phyloP scores from a whole-genome alignment of 164 flowering plant species.

The Nelumbo lutea region DNA sequence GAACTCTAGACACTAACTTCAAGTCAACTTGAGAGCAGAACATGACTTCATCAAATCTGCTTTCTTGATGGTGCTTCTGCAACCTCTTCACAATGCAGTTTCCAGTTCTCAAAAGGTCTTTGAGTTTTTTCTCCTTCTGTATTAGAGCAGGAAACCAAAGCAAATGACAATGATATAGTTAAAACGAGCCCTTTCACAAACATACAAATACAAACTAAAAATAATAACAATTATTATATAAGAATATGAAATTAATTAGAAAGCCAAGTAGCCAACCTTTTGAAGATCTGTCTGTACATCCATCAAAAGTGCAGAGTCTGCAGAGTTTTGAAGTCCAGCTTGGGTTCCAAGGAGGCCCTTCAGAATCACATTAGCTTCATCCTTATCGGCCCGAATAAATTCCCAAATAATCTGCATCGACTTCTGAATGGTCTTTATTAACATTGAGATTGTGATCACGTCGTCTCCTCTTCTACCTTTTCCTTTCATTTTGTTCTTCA shows the following conservation, averaged over 20 bases:
- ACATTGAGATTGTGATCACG: constrained; percentile 29
- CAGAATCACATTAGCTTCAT: constrained; percentile 17
- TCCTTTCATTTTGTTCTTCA: constrained; percentile 32
- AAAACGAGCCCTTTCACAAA: no score
- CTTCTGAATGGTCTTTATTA: constrained; percentile 43
- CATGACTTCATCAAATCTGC: constrained; percentile 17
- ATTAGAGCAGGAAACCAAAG: constrained; percentile 6
- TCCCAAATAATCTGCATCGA: constrained; percentile 62
- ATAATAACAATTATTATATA: not conserved
- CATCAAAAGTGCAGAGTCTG: constrained; percentile 39
- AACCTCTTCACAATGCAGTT: constrained; percentile 68
- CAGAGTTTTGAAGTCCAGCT: constrained; percentile 35
- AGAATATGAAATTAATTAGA: not conserved
- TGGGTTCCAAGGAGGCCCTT: constrained; percentile 27
- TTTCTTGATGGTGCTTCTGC: constrained; percentile 38
- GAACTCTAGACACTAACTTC: constrained; percentile 61
- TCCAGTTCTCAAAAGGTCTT: constrained; percentile 55
- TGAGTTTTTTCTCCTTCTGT: constrained; percentile 82
- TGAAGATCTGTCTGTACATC: constrained; percentile 40
- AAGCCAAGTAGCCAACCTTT: constrained; percentile 41
- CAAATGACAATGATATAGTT: no score
- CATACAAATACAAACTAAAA: no score
- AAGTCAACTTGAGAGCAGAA: constrained; percentile 57
- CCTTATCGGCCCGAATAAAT: constrained; percentile 56
- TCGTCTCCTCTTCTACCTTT: constrained; percentile 24